Base-by-base conservation (phyloP, 306 rosid genomes). In the Coriaria nepalensis region DNA sequence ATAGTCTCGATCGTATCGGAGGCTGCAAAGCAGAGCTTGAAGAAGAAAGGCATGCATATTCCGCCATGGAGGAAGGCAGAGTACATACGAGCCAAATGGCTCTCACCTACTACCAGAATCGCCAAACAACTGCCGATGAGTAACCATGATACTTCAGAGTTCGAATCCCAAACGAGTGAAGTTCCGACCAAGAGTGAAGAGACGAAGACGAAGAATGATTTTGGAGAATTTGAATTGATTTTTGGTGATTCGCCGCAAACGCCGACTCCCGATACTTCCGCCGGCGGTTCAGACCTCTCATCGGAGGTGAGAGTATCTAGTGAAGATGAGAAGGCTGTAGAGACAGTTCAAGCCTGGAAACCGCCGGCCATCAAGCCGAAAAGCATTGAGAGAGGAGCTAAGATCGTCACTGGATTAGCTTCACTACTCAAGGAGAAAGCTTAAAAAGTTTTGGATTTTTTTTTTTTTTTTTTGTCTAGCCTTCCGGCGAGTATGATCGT, bases 31-130 rank as follows among this genome's bases (percentile, higher is more conserved):
- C 87, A 71, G 65, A 92, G 98, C 56, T 47, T 92, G 61, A 90
- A 90, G 79, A 92, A 77, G 93, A 92, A 92, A 47, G 98, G 96
- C 4, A 85, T 92, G 98, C 98, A 73, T 44, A 59, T 92, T 42
- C 98, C 98, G 50, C 98, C 98, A 9, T 92, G 98, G 98, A 70
- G 98, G 53, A 79, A 79, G 49, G 79, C 93, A 9, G 96, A 92
- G 62, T 92, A 92, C 66, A 82, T 82, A 81, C 56, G 69, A 6
- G 94, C 96, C 37, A 92, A 92, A 61, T 92, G 98, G 98, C 81
- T 85, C 56, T 90, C 98, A 37, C 34, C 92, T 4, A 68, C 75
- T 13, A 62, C 72, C 35, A 69, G 85, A 58, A 64, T 45, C 29
- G 49, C 47, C 33, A 61, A 32, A 4, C 60, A 58, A 49, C 58